Evolutionary conservation across 108 stramenopile genomes (phyloP), one percentile per base, ranked within the genome.

Genomic region (Nitzschia putrida): DNA sequence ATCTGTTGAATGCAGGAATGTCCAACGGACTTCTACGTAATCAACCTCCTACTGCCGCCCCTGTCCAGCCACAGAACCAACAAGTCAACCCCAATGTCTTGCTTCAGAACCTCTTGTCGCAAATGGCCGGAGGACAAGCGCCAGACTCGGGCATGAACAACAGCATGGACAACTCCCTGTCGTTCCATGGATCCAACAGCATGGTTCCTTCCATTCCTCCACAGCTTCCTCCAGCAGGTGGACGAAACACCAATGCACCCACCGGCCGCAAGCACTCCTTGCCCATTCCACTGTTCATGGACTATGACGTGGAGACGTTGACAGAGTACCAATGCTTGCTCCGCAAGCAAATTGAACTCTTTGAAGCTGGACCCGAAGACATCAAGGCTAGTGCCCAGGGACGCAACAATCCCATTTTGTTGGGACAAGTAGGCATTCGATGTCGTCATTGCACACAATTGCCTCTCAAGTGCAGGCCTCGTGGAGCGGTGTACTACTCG

Each of bases 331-430:
- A 85, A 60, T 77, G 75, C 53, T 59, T 85, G 21, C 44, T 85
- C 40, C 69, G 85, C 3, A 57, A 82, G 60, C 85, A 85, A 47
- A 80, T 85, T 58, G 85, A 85, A 57, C 53, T 77, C 43, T 85
- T 85, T 45, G 79, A 80, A 41, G 80, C 81, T 13, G 55, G 65
- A 14, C 45, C 68, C 13, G 77, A 79, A 21, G 80, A 81, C 43
- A 57, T 76, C 25, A 50, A 44, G 25, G 55, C 64, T 9, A 74
- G 56, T 13, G 69, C 68, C 5, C 83, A 72, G 39, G 83, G 83
- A 34, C 52, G 83, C 20, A 84, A 80, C 38, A 73, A 64, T n/a
- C 76, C 71, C 16, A 61, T 84, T 29, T 40, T 67, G 26, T 13
- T 70, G 9, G 80, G 80, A 0, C 83, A 84, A 53, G 77, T 84